Base-by-base conservation (phyloP, 2,329 filamentous ascomycete species). In the Coniochaeta hoffmannii region DNA sequence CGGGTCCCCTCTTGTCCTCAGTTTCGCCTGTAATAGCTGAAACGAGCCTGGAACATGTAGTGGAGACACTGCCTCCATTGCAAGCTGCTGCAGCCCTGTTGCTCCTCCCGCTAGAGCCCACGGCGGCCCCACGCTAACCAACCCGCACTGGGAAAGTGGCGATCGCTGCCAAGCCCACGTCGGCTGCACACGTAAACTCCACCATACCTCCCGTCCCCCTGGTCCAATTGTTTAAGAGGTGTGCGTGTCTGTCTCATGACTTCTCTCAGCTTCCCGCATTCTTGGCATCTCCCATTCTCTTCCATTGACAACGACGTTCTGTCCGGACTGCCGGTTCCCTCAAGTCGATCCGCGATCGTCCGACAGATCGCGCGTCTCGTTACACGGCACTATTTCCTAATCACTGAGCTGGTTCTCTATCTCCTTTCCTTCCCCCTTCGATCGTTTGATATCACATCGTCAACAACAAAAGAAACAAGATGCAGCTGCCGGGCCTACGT, bases 1-100 rank as follows among this genome's bases (percentile, higher is more conserved):
- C n/a, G n/a, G n/a, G n/a, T n/a, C n/a, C n/a, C n/a, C n/a, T n/a
- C n/a, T n/a, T n/a, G n/a, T n/a, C n/a, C 7, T 19, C 36, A 19
- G 17, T 41, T 41, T 41, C 17, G 17, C 22, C 17, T 9, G 36
- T 9, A 22, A 41, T 41, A 46, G 41, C 50, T 53, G 50, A 53
- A 53, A 53, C 50, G n/a, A 36, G 50, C 9, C 50, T 53, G 50
- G 50, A 53, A 53, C 50, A 53, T 10, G 24, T 7, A 28, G 31
- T 38, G 50, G 50, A 38, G 22, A 36, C 26, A 26, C n/a, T 50
- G n/a, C 44, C n/a, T 30, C 31, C 22, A 51, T 19, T 15, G 26
- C n/a, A n/a, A n/a, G n/a, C n/a, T 31, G n/a, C 50, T 32, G 50
- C 28, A 24, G 24, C 24, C 41, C 9, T 26, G 41, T n/a, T 11